phyloP scores from a whole-genome alignment of 306 rosid genomes.

The Datisca glomerata region DNA sequence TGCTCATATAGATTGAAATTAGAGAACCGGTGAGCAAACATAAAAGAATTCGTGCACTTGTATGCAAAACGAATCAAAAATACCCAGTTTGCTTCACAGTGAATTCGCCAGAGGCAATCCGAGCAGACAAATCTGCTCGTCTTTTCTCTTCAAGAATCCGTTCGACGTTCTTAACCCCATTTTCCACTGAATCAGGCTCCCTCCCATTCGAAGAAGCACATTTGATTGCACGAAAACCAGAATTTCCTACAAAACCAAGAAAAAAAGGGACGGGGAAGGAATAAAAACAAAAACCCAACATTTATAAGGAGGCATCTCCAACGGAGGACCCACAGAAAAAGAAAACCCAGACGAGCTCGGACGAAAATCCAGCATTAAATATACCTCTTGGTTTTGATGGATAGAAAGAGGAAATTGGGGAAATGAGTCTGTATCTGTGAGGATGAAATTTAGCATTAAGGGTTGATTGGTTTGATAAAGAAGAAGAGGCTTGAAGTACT shows the following conservation, averaged over 20 bases:
- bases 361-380: background rate
- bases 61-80: conserved; percentile 2
- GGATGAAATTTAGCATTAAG: conserved; percentile 17
- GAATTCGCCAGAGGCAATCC: conserved; percentile 76
- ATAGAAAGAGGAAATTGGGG: conserved; percentile 13
- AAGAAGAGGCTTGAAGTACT: conserved; percentile 25
- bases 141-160: conserved; percentile 31
- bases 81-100: conserved; percentile 65
- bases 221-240: conserved; percentile 23
- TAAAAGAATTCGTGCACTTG: no score
- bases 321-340: background rate
- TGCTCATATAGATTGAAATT: no score
- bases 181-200: conserved; percentile 36
- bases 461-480: conserved; percentile 22
- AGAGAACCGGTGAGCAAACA: no score
- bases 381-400: conserved; percentile 32
- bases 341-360: background rate
- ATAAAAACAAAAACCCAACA: no score
- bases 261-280: background rate
- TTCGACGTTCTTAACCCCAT: conserved; percentile 29
- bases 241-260: conserved; percentile 18
- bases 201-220: conserved; percentile 62
- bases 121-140: conserved; percentile 55
- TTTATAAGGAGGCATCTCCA: no score
- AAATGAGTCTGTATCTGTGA: conserved; percentile 18